These are phyloP conservation scores for Metschnikowia picachoensis DNA, from an alignment of 805 yeast species.

Conservation along the genomic window DNA sequence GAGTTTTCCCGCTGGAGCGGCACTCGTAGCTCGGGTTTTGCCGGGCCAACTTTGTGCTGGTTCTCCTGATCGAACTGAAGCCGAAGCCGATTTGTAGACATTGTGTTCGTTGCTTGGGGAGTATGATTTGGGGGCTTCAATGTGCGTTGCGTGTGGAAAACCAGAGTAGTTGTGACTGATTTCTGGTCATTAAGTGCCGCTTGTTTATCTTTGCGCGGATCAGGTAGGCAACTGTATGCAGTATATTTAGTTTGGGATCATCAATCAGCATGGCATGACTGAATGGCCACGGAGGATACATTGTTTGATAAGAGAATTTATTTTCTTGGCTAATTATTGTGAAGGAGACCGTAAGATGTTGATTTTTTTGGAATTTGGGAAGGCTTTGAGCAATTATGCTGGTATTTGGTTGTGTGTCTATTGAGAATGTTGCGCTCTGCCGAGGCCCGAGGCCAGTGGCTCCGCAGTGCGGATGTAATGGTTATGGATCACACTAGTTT, in stretches of 20 bases:
- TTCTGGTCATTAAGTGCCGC: background rate
- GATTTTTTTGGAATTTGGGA: too few relatives aligned
- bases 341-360: too few relatives aligned
- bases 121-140: background rate
- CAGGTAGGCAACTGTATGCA: conserved; percentile 1
- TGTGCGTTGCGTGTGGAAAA: background rate
- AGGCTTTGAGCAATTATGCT: too few relatives aligned
- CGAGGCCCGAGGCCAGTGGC: too few relatives aligned
- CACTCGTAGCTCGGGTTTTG: conserved; percentile 9
- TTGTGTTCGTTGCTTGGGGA: background rate
- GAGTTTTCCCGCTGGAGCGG: conserved; percentile 6
- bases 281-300: background rate
- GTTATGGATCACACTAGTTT: too few relatives aligned
- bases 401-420: too few relatives aligned
- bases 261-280: background rate
- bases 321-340: too few relatives aligned
- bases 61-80: conserved; percentile 15
- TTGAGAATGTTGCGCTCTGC: too few relatives aligned
- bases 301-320: too few relatives aligned
- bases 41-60: conserved; percentile 6
- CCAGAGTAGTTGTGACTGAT: background rate
- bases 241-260: background rate
- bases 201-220: conserved; percentile 12
- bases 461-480: too few relatives aligned
- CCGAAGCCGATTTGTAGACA: conserved; percentile 6